A percentile compares a stretch with the other conserved stretches of the same genome.
phyloP scores from a whole-genome alignment of 2,329 filamentous ascomycete genomes.

The Xylariaceae sp. region DNA sequence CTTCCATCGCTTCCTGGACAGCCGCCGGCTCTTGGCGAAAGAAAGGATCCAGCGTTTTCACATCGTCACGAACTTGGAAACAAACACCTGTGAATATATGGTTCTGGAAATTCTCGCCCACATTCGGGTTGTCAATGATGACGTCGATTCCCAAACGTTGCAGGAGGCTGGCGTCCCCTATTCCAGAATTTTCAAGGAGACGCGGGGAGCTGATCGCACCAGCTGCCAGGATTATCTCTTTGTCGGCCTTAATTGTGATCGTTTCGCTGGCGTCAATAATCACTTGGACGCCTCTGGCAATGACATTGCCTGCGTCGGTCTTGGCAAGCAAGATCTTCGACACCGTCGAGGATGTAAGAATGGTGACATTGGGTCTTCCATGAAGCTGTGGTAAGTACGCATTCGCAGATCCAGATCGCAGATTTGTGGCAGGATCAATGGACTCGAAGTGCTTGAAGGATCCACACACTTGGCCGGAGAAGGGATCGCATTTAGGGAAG shows the following conservation, averaged over 20 bases:
- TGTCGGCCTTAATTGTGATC: too few species aligned
- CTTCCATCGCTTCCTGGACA: conserved; percentile 1
- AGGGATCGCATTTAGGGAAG: conserved; percentile 17
- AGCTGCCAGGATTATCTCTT: too few species aligned
- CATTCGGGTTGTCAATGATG: conserved; percentile 27
- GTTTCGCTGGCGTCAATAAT: neutral
- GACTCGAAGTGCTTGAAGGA: conserved; percentile 11
- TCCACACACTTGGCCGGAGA: conserved; percentile 19
- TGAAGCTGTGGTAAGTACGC: conserved; percentile 22
- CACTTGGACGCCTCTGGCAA: neutral
- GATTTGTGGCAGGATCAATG: conserved; percentile 24
- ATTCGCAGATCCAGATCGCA: conserved; percentile 23
- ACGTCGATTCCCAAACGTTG: too few species aligned
- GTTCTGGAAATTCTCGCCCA: conserved; percentile 28
- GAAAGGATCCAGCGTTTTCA: conserved; percentile 9
- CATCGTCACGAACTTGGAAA: conserved; percentile 9
- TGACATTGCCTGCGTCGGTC: neutral
- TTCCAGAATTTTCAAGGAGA: too few species aligned
- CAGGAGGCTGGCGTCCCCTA: too few species aligned
- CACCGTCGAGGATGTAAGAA: conserved; percentile 20
- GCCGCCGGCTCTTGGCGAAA: conserved; percentile 9
- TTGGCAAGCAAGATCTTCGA: neutral
- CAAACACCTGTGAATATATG: conserved; percentile 7
- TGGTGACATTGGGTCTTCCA: conserved; percentile 21
- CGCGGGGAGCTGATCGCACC: too few species aligned